Percentiles rank a stretch among this genome's conserved stretches.
phyloP scores from a whole-genome alignment of 202 grass and related monocot species.

The Zizania palustris region DNA sequence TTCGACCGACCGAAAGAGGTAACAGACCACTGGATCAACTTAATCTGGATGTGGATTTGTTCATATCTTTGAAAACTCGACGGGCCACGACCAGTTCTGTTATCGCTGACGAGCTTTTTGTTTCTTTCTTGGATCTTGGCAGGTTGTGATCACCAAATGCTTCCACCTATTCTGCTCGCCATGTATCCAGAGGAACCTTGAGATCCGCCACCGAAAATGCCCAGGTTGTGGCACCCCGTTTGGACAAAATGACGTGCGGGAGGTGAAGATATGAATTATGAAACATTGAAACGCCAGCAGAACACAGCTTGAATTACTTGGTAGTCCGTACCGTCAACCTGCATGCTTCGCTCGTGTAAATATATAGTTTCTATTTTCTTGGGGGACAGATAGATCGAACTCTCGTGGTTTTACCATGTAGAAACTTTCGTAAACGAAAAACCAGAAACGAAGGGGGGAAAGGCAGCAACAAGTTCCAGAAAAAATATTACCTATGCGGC shows the following conservation, averaged over 20 bases:
- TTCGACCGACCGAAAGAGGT: conserved; percentile 99
- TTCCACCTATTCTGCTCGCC: conserved; percentile 93
- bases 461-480: neutral
- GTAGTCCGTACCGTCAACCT: neutral
- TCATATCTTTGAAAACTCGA: neutral
- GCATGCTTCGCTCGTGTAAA: conserved; percentile 26
- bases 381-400: conserved; percentile 5
- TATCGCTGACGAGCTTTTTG: conserved; percentile 5
- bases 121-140: conserved; percentile 26
- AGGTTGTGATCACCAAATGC: conserved; percentile 99
- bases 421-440: neutral
- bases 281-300: conserved; percentile 27
- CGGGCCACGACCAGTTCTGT: neutral
- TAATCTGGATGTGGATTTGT: neutral
- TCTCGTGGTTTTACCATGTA: neutral
- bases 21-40: conserved; percentile 11
- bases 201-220: conserved; percentile 88
- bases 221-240: conserved; percentile 82
- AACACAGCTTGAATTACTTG: neutral
- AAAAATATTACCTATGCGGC: too few species aligned
- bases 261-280: conserved; percentile 95
- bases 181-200: conserved; percentile 96
- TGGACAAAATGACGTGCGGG: conserved; percentile 79
- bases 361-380: conserved; percentile 24
- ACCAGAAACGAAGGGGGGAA: neutral